Evolutionary conservation across 495 filamentous ascomycete genomes (phyloP).

Genomic region (Penicillium argentinense): DNA sequence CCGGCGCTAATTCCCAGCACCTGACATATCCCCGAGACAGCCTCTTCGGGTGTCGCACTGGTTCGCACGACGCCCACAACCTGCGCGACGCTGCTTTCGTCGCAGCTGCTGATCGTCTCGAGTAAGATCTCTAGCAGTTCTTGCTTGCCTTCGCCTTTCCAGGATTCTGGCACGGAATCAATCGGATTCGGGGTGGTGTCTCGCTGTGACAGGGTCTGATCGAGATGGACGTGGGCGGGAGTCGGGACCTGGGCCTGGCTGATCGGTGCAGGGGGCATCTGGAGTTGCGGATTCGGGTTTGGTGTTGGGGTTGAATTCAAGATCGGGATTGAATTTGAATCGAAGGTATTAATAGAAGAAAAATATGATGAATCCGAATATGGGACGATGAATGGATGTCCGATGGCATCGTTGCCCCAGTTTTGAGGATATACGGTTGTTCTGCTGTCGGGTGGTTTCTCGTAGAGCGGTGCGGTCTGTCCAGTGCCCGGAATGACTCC

Average conservation of each 20-base stretch:
- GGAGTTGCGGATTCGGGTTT: background rate
- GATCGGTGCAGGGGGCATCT: background rate
- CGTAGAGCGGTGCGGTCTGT: background rate
- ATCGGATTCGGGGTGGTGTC: background rate
- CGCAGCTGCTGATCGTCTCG: slow-evolving; percentile 33
- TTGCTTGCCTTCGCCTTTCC: slow-evolving; percentile 28
- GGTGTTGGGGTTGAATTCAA: background rate
- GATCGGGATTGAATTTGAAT: background rate
- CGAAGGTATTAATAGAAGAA: slow-evolving; percentile 8
- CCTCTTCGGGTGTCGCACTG: slow-evolving; percentile 35
- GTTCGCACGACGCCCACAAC: slow-evolving; percentile 31
- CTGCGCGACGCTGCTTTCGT: slow-evolving; percentile 27
- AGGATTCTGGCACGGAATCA: slow-evolving; percentile 16
- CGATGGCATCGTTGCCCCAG: slow-evolving; percentile 10
- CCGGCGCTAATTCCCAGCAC: slow-evolving; percentile 23
- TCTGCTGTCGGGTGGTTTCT: background rate
- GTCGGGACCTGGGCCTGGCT: too few relatives aligned
- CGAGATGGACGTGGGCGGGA: too few relatives aligned
- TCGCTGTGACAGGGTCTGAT: slow-evolving; percentile 2
- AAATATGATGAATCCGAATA: slow-evolving; percentile 9
- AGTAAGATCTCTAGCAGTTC: slow-evolving; percentile 29
- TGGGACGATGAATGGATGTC: slow-evolving; percentile 1
- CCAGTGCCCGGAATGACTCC: background rate
- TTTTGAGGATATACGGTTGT: slow-evolving; percentile 6
- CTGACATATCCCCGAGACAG: slow-evolving; percentile 31